These are phyloP conservation scores for Lenzites betulinus DNA, from an alignment of 768 basidiomycete genomes.

Conservation along the genomic window DNA sequence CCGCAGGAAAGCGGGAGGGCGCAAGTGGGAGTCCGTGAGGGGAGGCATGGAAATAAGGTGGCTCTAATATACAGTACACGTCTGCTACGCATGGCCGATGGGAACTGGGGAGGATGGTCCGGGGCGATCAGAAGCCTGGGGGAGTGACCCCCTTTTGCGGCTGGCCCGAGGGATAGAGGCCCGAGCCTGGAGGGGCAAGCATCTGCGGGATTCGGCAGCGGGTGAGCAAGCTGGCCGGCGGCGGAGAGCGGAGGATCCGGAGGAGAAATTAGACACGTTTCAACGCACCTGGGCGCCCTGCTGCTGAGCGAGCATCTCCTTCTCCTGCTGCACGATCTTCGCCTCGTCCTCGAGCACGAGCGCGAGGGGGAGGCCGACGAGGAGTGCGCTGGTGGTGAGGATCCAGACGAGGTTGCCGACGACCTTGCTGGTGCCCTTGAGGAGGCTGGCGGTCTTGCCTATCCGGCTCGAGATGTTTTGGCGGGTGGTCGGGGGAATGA, in stretches of 20 bases:
- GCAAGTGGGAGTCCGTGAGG: constrained; percentile 13
- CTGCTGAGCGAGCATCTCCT: constrained; percentile 91
- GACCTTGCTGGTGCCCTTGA: constrained; percentile 69
- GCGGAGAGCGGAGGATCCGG: constrained; percentile 1
- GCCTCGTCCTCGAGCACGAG: constrained; percentile 95
- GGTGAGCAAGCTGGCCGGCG: constrained; percentile 7
- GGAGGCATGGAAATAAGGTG: constrained; percentile 21
- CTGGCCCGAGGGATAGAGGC: constrained; percentile 48
- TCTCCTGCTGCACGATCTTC: constrained; percentile 91
- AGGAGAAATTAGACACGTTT: constrained; percentile 13
- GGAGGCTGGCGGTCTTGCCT: constrained; percentile 58
- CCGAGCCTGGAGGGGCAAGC: constrained; percentile 56
- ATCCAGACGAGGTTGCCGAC: constrained; percentile 94
- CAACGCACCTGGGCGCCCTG: constrained; percentile 69
- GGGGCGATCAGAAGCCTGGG: constrained; percentile 70
- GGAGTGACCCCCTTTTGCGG: constrained; percentile 66
- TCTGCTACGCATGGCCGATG: constrained; percentile 12
- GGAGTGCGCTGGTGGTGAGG: constrained; percentile 88
- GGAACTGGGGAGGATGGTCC: constrained; percentile 6
- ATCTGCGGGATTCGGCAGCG: constrained; percentile 48
- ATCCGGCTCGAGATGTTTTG: constrained; percentile 67
- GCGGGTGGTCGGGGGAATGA: constrained; percentile 90
- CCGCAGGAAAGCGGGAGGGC: constrained; percentile 12
- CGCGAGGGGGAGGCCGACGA: constrained; percentile 92
- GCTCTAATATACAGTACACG: constrained; percentile 24